Base-by-base conservation (phyloP, 164 flowering plant species). In the Macadamia tetraphylla region DNA sequence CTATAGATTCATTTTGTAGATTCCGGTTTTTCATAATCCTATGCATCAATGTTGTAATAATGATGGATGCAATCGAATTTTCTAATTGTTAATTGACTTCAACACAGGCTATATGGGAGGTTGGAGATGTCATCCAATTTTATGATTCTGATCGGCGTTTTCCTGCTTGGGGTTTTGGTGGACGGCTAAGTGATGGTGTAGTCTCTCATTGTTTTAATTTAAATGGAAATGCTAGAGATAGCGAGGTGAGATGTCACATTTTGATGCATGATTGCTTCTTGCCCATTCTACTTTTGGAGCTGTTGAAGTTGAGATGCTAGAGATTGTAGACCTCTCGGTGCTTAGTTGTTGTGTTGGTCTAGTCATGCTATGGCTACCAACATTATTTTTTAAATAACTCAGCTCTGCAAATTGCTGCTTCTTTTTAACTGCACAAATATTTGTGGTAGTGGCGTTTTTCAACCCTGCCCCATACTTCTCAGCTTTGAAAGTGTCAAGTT, bases 81-180 rank as follows among this genome's bases (percentile, higher is more conserved):
- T 2, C 15, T 31, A 15, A n/a, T 58, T 61, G 10, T 12, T 62
- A 35, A 31, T 42, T 69, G 61, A 40, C 62, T 43, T 51, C 53
- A 43, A 67, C 67, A 52, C 82, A 94, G 99, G 97, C 98, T 65
- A 89, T 94, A 70, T 70, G 68, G 63, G 94, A 89, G 64, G 92
- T 92, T 72, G 86, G 89, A 44, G 87, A 81, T 67, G 87, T 86
- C 52, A 76, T 94, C 64, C 97, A 94, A 67, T 92, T 94, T 69
- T 94, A 94, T 73, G 97, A 94, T 82, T 76, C 89, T 65, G 98
- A 95, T 56, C 82, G 71, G 72, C 81, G 71, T 5, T 95, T 89
- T 65, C 86, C 91, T 73, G 90, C 97, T 31, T 95, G 98, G 98
- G 99, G 99, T 53, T 95, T 95, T 77, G 99, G 99, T 29, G 99